Evolutionary conservation across 495 filamentous ascomycete species (phyloP), one percentile per base, ranked within the genome.

Genomic region (Cercophora samala): DNA sequence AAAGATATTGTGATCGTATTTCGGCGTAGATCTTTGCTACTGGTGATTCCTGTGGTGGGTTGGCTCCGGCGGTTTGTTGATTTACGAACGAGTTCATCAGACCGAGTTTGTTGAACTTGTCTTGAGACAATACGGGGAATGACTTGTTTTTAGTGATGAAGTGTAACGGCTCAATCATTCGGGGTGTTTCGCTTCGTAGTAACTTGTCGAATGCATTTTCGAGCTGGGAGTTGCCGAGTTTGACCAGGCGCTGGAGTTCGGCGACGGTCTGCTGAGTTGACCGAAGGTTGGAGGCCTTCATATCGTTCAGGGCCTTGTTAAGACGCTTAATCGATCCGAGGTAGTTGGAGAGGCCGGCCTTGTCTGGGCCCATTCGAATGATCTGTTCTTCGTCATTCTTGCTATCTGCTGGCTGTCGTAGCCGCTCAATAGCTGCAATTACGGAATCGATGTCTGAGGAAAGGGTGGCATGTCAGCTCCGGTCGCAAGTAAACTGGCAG

Each of bases 381-480:
- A 97, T 93, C 17, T 88, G 88, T 75, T 98, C 95, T 76, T 99
- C 95, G 66, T 89, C 86, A 67, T 87, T 90, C 75, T 92, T 92
- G 68, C 91, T 89, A 76, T 97, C 93, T 62, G 92, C 88, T 8
- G 95, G 95, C 69, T 93, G 90, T 70, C 90, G 88, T 58, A 98
- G 85, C 65, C 88, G 87, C 53, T 97, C 93, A 69, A 98, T 97
- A 26, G 93, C 91, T 67, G 87, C 84, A 62, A 93, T 84, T 53
- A 97, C 87, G 65, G 87, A 84, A 71, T 97, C 93, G 72, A 99
- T 93, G 74, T 98, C 90, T 81, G 51, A 29, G 13, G n/a, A 29
- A 55, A 63, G 37, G 25, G 37, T 46, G 37, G 37, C 9, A 46
- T 13, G 37, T 46, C 37, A 46, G 37, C 37, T 18, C 37, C 15